A percentile compares a stretch with the other conserved stretches of the same genome.
Evolutionary conservation across 2,329 filamentous ascomycete genomes (phyloP).

Genomic region (Ceratocystis variospora): DNA sequence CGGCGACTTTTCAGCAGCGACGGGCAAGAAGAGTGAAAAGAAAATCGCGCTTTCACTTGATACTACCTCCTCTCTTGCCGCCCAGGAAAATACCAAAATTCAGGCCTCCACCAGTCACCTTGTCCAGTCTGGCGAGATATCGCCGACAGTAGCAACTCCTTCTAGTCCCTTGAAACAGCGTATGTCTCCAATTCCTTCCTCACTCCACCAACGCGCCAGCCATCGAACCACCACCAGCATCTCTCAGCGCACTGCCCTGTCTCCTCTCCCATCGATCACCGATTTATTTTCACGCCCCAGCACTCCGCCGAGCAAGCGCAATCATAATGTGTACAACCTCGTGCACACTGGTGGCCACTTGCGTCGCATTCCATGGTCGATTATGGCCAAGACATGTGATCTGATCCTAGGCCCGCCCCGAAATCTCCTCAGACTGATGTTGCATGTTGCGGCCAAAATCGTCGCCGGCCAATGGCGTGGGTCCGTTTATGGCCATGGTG

Average conservation of each 20-base stretch:
- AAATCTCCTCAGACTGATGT: constrained; percentile 63
- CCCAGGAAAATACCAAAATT: neutral
- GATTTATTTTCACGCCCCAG: constrained; percentile 44
- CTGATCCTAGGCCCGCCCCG: constrained; percentile 69
- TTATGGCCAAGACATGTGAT: constrained; percentile 64
- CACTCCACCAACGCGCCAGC: constrained; percentile 28
- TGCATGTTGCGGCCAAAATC: constrained; percentile 67
- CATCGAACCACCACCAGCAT: constrained; percentile 43
- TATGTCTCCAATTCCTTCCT: constrained; percentile 23
- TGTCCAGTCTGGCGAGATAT: neutral
- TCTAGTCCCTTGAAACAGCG: constrained; percentile 8
- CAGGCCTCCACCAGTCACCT: neutral
- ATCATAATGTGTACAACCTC: constrained; percentile 5
- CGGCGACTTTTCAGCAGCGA: neutral
- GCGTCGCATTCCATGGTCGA: constrained; percentile 43
- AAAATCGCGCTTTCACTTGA: neutral
- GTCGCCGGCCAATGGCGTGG: constrained; percentile 50
- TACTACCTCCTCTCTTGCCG: neutral
- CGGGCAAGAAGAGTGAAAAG: neutral
- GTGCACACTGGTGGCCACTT: constrained; percentile 30
- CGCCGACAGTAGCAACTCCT: neutral
- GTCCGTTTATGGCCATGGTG: constrained; percentile 40
- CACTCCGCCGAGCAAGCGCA: neutral
- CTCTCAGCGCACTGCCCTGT: constrained; percentile 43
- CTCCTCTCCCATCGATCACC: constrained; percentile 53